phyloP scores from a whole-genome alignment of 1,284 basidiomycete species.

The Leccinum cinnamomeum region DNA sequence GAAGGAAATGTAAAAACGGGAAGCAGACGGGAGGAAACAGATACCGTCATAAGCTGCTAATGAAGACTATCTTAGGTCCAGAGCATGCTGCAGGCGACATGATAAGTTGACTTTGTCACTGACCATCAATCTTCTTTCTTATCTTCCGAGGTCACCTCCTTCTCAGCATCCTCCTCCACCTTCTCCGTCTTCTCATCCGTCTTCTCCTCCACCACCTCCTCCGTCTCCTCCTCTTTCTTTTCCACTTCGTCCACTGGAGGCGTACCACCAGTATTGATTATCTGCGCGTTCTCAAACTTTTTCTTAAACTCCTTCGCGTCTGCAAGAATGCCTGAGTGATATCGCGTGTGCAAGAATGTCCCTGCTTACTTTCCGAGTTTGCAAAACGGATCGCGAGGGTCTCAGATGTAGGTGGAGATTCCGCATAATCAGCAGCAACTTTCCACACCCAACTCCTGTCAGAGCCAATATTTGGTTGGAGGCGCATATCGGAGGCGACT shows the following conservation, averaged over 20 bases:
- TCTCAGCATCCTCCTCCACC: conserved; percentile 33
- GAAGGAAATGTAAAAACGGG: conserved; percentile 11
- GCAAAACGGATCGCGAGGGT: conserved; percentile 98
- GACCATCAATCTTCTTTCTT: conserved; percentile 28
- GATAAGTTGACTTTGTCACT: conserved; percentile 3
- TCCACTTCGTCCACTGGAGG: conserved; percentile 33
- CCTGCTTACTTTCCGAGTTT: conserved; percentile 89
- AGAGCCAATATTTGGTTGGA: conserved; percentile 98
- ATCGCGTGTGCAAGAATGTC: background rate
- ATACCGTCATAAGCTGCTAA: conserved; percentile 12
- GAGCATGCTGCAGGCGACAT: conserved; percentile 7
- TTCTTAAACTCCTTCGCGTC: conserved; percentile 88
- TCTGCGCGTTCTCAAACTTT: conserved; percentile 84
- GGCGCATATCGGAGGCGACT: conserved; percentile 92
- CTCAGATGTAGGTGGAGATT: conserved; percentile 85
- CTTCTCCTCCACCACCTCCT: conserved; percentile 34
- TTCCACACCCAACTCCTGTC: conserved; percentile 99
- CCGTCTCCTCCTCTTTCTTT: conserved; percentile 34
- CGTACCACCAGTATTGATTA: conserved; percentile 53
- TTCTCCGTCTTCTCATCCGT: conserved; percentile 30
- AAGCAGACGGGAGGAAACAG: conserved; percentile 6
- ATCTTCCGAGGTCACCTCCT: conserved; percentile 27
- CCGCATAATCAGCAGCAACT: conserved; percentile 93
- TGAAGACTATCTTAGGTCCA: conserved; percentile 2
- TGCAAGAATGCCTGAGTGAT: conserved; percentile 34